Evolutionary conservation across 106 monocot species (phyloP).

Genomic region (Triglochin maritima): DNA sequence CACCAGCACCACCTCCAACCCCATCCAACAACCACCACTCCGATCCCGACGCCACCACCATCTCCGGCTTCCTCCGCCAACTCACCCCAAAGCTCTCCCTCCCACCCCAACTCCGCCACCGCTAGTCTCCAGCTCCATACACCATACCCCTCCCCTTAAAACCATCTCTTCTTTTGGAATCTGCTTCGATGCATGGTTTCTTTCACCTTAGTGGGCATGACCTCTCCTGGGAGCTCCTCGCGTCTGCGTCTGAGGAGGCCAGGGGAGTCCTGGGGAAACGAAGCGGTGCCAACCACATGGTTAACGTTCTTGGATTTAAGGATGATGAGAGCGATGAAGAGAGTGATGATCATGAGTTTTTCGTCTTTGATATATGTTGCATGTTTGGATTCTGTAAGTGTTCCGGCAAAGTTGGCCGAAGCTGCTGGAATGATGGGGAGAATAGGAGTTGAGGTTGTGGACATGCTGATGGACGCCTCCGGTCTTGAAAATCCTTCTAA

Average conservation of each 20-base stretch:
- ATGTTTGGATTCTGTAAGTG: not conserved
- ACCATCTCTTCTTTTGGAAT: constrained; percentile 12
- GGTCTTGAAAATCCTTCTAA: constrained; percentile 14
- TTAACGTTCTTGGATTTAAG: constrained; percentile 14
- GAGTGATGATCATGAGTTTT: not conserved
- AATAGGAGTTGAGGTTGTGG: constrained; percentile 36
- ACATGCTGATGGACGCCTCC: constrained; percentile 9
- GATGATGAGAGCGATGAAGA: constrained; percentile 8
- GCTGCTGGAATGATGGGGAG: constrained; percentile 16
- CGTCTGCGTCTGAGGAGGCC: constrained; percentile 11
- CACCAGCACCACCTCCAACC: not conserved
- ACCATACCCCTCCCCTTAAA: not conserved
- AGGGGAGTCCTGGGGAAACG: not conserved
- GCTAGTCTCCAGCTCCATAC: constrained; percentile 14
- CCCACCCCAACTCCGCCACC: not conserved
- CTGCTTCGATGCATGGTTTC: constrained; percentile 25
- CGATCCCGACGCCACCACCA: not conserved
- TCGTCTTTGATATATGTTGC: constrained; percentile 23
- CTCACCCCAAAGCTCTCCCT: constrained; percentile 3
- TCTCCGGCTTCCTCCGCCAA: not conserved
- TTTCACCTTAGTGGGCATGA: constrained; percentile 44
- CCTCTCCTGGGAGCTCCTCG: constrained; percentile 25
- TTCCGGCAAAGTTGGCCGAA: constrained; percentile 6
- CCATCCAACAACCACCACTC: no score
- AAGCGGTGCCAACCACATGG: not conserved